phyloP scores from a whole-genome alignment of 2,329 filamentous ascomycete genomes.

The Penicillium sp. region DNA sequence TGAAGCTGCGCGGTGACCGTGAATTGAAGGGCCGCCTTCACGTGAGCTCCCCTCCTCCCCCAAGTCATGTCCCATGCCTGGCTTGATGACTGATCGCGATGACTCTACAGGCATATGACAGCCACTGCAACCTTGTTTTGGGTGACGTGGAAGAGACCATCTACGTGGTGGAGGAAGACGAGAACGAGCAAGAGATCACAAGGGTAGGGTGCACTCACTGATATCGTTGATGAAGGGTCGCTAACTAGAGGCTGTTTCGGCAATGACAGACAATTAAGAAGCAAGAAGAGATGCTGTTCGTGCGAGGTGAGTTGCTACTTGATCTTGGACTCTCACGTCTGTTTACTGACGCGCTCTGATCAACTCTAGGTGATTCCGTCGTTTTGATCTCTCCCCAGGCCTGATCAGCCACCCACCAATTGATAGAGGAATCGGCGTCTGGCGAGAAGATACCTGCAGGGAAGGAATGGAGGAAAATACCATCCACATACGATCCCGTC shows the following conservation, averaged over 20 bases:
- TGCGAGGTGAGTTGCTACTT: conserved; percentile 71
- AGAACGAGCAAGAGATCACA: conserved; percentile 74
- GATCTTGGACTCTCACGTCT: not conserved
- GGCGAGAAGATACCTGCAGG: conserved; percentile 23
- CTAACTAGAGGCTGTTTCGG: conserved; percentile 20
- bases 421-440: conserved; percentile 28
- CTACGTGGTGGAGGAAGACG: conserved; percentile 87
- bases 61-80: not conserved
- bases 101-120: conserved; percentile 82
- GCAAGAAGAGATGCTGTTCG: conserved; percentile 98
- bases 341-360: conserved; percentile 35
- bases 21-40: conserved; percentile 95
- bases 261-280: conserved; percentile 80
- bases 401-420: conserved; percentile 33
- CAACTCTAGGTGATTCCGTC: conserved; percentile 70
- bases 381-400: conserved; percentile 72
- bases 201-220: conserved; percentile 60
- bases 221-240: not conserved
- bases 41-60: conserved; percentile 62
- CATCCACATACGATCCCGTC: conserved; percentile 25
- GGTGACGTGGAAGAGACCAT: conserved; percentile 98
- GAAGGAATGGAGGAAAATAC: conserved; percentile 24
- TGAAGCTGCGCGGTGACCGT: conserved; percentile 93
- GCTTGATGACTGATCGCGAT: conserved; percentile 27
- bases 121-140: conserved; percentile 94